Evolutionary conservation across 2,329 filamentous ascomycete genomes (phyloP), one percentile per base, ranked within the genome.

Genomic region (Alternaria triticina): DNA sequence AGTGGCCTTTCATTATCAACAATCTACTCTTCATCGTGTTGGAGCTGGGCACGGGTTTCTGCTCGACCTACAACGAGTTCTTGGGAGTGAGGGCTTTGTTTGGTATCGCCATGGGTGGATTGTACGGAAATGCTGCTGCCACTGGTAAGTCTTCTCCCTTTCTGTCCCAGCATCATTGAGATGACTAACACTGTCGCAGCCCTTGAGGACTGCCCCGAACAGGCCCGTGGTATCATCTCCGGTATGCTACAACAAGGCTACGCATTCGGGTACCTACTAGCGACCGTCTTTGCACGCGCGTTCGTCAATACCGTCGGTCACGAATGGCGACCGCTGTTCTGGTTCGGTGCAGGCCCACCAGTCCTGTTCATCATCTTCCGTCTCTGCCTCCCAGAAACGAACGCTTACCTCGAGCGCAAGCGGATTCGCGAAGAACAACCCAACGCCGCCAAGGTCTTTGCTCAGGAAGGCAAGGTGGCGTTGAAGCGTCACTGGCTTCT

Each of bases 311-410:
- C 93, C 1, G 95, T 93, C 0, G 79, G 88, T 1, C 90, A 96
- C 75, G 89, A 86, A 56, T 97, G 94, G 94, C 86, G 94, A 8
- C 92, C 93, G 0, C 83, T 97, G 0, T 97, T 90, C 83, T 97
- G 94, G 93, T 97, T 97, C 78, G 93, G 90, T 12, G 92, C 93
- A 6, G 87, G 90, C 40, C 92, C 92, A 0, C 94, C 94, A 0
- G 85, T 94, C 2, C 79, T 97, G 30, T 90, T 97, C 80, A 97
- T 97, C 74, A 74, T 89, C 58, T 93, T 91, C 84, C 90, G 94
- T 33, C 82, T 95, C 22, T 88, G 86, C 76, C 85, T 97, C 2
- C 91, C 92, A 6, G 94, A 97, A 82, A 97, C 93, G 0, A 82
- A 91, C 49, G 86, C 89, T 1, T 96, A 91, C 80, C 85, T 83